These are phyloP conservation scores for Cercospora berteroae DNA, from an alignment of 2,329 filamentous ascomycete genomes.

Conservation along the genomic window DNA sequence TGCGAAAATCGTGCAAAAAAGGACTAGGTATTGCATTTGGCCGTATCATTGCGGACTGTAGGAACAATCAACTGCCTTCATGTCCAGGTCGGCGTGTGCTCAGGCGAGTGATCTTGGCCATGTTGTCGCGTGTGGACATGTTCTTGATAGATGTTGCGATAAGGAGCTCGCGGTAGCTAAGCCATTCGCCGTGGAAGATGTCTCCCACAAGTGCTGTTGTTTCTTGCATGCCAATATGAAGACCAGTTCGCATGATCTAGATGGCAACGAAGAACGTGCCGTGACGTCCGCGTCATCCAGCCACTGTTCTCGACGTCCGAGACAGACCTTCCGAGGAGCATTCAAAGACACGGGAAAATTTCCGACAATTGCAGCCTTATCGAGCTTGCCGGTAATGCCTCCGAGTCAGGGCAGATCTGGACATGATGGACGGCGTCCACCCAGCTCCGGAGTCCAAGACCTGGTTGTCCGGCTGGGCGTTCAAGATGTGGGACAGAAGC, in stretches of 20 bases:
- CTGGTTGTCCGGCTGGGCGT: neutral
- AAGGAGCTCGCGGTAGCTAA: neutral
- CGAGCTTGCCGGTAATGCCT: neutral
- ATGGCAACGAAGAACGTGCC: neutral
- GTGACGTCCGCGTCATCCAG: neutral
- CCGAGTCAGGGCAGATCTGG: neutral
- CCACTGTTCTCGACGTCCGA: neutral
- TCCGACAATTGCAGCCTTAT: neutral
- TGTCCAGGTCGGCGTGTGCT: no score
- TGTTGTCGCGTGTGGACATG: neutral
- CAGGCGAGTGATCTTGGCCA: no score
- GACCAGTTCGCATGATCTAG: neutral
- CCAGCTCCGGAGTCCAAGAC: neutral
- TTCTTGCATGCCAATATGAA: neutral
- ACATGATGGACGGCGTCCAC: neutral
- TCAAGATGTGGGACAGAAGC: neutral
- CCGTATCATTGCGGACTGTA: no score
- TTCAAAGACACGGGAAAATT: neutral
- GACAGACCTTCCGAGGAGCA: neutral
- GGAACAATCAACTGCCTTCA: no score
- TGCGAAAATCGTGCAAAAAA: no score
- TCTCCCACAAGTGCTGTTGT: neutral
- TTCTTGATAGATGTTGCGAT: neutral
- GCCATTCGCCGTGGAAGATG: neutral
- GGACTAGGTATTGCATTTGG: no score